phyloP scores from a whole-genome alignment of 306 rosid species.

The Cicer pinnatifidum region DNA sequence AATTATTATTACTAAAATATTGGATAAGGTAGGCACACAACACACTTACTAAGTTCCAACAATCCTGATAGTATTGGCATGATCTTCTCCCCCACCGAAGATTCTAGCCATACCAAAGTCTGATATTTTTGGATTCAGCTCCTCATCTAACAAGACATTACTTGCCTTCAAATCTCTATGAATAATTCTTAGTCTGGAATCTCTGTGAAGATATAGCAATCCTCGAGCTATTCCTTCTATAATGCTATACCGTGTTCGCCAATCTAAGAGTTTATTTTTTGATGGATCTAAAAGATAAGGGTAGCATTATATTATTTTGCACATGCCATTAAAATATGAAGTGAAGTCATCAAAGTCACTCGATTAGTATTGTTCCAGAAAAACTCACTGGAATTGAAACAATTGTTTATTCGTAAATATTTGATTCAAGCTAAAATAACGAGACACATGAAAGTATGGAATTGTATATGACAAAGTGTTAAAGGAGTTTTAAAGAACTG shows the following conservation, averaged over 20 bases:
- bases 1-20: not conserved
- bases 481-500: constrained; percentile 6
- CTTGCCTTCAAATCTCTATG: constrained; percentile 46
- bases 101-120: constrained; percentile 51
- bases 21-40: not conserved
- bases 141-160: constrained; percentile 39
- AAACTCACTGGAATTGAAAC: not conserved
- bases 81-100: constrained; percentile 43
- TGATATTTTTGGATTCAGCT: constrained; percentile 47
- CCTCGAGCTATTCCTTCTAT: constrained; percentile 50
- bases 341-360: not conserved
- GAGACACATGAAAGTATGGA: not conserved
- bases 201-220: constrained; percentile 45
- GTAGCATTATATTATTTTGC: not conserved
- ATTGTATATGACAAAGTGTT: not conserved
- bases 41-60: constrained; percentile 45
- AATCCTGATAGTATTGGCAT: constrained; percentile 23
- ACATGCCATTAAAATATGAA: not conserved
- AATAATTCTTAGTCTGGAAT: constrained; percentile 43
- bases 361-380: not conserved
- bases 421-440: not conserved
- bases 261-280: constrained; percentile 12
- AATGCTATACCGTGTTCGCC: constrained; percentile 29
- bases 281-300: not conserved
- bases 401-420: not conserved